Conservation (phyloP, 139 green algal species). For the Limnomonas spitsbergensis region DNA sequence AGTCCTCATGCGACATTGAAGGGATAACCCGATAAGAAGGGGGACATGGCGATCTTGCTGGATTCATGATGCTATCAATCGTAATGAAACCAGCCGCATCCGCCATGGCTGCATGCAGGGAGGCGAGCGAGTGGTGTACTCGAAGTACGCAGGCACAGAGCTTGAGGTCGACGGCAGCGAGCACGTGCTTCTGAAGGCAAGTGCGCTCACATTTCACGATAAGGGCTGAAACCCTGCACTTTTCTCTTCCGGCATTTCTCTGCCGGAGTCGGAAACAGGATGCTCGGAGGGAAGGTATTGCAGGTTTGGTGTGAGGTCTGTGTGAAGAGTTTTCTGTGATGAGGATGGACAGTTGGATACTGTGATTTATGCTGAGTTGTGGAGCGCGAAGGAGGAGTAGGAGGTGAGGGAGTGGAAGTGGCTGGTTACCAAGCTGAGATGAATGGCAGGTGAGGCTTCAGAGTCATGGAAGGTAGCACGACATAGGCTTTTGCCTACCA, state of each 20-base stretch:
- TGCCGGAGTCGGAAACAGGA: not conserved
- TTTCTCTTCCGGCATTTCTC: not conserved
- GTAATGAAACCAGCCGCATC: too few species aligned
- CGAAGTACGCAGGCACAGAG: constrained; percentile 93
- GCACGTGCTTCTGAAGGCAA: constrained; percentile 89
- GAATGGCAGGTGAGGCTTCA: too few species aligned
- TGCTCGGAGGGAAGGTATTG: too few species aligned
- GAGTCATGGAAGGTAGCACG: too few species aligned
- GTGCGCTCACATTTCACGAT: constrained; percentile 9
- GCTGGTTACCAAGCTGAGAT: too few species aligned
- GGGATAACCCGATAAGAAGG: not conserved
- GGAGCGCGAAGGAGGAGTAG: too few species aligned
- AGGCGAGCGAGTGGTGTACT: constrained; percentile 91
- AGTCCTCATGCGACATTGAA: not conserved
- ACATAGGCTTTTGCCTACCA: too few species aligned
- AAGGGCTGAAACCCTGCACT: not conserved
- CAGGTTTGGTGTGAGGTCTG: not conserved
- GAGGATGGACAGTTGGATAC: too few species aligned
- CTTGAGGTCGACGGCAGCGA: constrained; percentile 69
- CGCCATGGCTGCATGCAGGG: constrained; percentile 26
- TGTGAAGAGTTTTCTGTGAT: too few species aligned
- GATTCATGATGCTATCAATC: not conserved
- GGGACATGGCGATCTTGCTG: not conserved
- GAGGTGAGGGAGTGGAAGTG: too few species aligned
- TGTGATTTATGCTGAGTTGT: too few species aligned